Conservation (phyloP, 352 stramenopile species). For the Pilasporangium apinafurcum region DNA sequence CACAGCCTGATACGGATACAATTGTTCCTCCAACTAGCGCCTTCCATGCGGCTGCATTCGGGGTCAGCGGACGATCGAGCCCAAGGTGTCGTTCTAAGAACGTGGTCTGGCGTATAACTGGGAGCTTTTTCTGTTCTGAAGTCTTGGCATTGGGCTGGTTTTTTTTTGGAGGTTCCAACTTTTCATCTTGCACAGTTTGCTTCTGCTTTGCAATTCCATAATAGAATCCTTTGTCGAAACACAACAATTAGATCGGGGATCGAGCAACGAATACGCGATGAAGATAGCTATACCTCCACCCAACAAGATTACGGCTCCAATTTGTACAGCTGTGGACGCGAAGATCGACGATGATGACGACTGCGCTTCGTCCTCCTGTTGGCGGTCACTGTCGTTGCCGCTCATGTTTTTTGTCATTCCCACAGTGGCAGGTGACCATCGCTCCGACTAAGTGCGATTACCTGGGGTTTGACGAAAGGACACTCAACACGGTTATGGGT, state of each 20-base stretch:
- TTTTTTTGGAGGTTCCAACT: constrained; percentile 11
- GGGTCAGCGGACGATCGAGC: constrained; percentile 26
- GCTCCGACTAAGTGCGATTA: background rate
- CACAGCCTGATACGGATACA: constrained; percentile 30
- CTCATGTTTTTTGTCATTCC: background rate
- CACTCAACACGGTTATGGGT: too few relatives aligned
- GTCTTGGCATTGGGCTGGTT: constrained; percentile 4
- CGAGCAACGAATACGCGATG: background rate
- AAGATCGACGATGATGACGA: constrained; percentile 6
- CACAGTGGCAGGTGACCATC: too few relatives aligned
- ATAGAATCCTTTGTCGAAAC: constrained; percentile 39
- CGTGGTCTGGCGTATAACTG: constrained; percentile 14
- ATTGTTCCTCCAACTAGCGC: constrained; percentile 43
- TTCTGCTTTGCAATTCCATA: constrained; percentile 43
- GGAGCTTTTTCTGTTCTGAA: constrained; percentile 1
- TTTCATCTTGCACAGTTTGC: constrained; percentile 25
- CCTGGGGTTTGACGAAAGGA: background rate
- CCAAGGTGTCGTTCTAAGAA: constrained; percentile 32
- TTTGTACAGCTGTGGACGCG: constrained; percentile 20
- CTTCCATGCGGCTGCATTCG: constrained; percentile 29
- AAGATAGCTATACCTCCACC: constrained; percentile 21
- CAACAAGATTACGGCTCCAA: constrained; percentile 30
- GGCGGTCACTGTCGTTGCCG: background rate
- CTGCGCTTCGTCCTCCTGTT: background rate
- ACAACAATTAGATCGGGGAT: background rate